Evolutionary conservation across 2,329 filamentous ascomycete species (phyloP).

Genomic region (Ascochyta pisi): DNA sequence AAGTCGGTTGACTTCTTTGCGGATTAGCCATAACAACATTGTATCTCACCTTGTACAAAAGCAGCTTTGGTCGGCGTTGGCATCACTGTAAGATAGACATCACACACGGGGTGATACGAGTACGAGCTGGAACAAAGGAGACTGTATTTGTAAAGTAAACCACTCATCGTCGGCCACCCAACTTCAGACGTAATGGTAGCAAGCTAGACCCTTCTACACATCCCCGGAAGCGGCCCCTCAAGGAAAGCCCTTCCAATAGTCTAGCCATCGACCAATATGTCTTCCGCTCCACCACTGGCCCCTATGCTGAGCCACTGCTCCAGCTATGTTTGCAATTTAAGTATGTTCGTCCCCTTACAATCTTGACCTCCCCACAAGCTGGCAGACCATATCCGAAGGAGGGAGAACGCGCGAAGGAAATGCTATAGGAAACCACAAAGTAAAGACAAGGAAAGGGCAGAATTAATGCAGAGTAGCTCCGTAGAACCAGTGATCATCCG

Average conservation of each 20-base stretch:
- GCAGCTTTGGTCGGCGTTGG: neutral
- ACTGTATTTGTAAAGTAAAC: constrained; percentile 25
- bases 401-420: constrained; percentile 43
- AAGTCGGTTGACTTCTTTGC: constrained; percentile 30
- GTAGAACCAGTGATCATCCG: constrained; percentile 38
- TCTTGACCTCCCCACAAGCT: constrained; percentile 51
- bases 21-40: constrained; percentile 3
- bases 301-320: constrained; percentile 22
- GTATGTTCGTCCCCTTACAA: constrained; percentile 47
- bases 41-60: neutral
- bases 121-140: constrained; percentile 10
- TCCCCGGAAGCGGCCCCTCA: constrained; percentile 40
- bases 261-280: constrained; percentile 31
- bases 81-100: constrained; percentile 3
- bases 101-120: neutral
- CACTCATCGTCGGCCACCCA: constrained; percentile 8
- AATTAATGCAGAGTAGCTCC: constrained; percentile 43
- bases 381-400: constrained; percentile 50
- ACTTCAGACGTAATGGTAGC: constrained; percentile 34
- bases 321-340: constrained; percentile 44
- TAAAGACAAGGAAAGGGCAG: constrained; percentile 38
- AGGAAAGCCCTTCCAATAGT: constrained; percentile 18
- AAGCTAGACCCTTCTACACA: constrained; percentile 32
- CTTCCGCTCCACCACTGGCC: constrained; percentile 31
- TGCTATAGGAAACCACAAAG: constrained; percentile 28